Evolutionary conservation across 306 rosid species (phyloP).

Genomic region (Hippophae tibetana): DNA sequence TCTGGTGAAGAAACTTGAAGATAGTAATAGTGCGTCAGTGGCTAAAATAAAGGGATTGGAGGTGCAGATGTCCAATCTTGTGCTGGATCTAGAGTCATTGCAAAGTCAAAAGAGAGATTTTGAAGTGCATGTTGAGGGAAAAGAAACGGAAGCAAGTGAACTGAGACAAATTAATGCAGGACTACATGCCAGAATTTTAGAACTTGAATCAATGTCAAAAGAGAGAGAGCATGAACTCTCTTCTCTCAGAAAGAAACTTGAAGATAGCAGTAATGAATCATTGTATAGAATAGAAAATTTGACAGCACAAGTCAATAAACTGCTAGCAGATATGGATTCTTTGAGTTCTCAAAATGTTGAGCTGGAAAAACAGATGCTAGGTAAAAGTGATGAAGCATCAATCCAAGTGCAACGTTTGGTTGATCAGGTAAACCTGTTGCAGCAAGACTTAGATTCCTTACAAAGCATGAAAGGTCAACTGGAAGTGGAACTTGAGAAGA

Average conservation of each 20-base stretch:
- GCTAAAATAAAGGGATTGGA: slow-evolving; percentile 48
- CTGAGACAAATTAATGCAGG: slow-evolving; percentile 36
- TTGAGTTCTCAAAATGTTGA: slow-evolving; percentile 30
- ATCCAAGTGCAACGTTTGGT: slow-evolving; percentile 35
- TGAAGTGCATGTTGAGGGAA: slow-evolving; percentile 37
- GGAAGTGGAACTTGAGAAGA: slow-evolving; percentile 46
- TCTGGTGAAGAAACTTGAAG: slow-evolving; percentile 48
- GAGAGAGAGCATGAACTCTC: slow-evolving; percentile 20
- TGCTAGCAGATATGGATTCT: not conserved
- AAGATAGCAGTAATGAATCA: slow-evolving; percentile 17
- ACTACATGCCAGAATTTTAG: slow-evolving; percentile 42
- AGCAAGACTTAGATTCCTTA: slow-evolving; percentile 47
- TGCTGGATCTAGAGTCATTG: slow-evolving; percentile 35
- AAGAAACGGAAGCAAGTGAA: slow-evolving; percentile 36
- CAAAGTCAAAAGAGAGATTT: slow-evolving; percentile 35
- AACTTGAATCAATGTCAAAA: slow-evolving; percentile 10
- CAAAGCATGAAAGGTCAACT: slow-evolving; percentile 37
- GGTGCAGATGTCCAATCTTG: slow-evolving; percentile 30
- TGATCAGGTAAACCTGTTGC: slow-evolving; percentile 46
- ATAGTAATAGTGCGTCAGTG: slow-evolving; percentile 31
- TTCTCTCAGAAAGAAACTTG: slow-evolving; percentile 13
- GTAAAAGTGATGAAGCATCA: slow-evolving; percentile 46
- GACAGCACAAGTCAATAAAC: slow-evolving; percentile 20
- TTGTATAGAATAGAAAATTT: slow-evolving; percentile 19
- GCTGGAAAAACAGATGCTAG: slow-evolving; percentile 42